Base-by-base conservation (phyloP, 176 grass and related monocot species). In the Leersia perrieri region DNA sequence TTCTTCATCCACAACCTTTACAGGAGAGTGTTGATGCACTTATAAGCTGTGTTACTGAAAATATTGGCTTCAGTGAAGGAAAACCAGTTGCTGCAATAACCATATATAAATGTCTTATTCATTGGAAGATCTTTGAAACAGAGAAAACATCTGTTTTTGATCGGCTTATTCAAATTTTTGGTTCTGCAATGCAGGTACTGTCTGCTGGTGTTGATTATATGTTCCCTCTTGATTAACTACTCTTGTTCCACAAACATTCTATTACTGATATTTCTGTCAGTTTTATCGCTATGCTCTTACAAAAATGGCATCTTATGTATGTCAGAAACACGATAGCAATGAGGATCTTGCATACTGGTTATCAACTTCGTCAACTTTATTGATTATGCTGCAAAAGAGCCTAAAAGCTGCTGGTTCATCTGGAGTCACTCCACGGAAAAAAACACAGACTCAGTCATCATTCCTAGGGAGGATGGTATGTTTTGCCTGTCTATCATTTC, bases 321-420 rank as follows among this genome's bases (percentile, higher is more conserved):
- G 86, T 83, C 82, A 98, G 96, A 82, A 86, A 49, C 81, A 89
- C 2, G 91, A 95, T 79, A 83, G 78, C 85, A 91, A 82, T 88
- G 90, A 93, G 27, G 83, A 95, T 95, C 82, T 98, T 62, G 96
- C 90, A 82, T 98, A 93, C 80, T 98, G 96, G 96, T 80, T 98
- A 68, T 88, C 96, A 55, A 98, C 89, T 85, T 85, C 92, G 73
- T 91, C 96, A 29, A 82, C 92, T 95, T 95, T 98, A 78, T 81
- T 98, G 68, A 85, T 87, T 70, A 87, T 98, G 42, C 71, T 98
- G 16, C 92, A 98, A 91, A 93, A 90, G 92, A 98, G 87, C 75
- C 84, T 98, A 67, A 95, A 77, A 90, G 75, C 85, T 82, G 78
- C 74, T 66, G 85, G 87, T 25, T 69, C 84, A 66, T 23, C 78